A percentile compares a stretch with the other conserved stretches of the same genome.
phyloP scores from a whole-genome alignment of 352 stramenopile species.

The Detonula confervacea region DNA sequence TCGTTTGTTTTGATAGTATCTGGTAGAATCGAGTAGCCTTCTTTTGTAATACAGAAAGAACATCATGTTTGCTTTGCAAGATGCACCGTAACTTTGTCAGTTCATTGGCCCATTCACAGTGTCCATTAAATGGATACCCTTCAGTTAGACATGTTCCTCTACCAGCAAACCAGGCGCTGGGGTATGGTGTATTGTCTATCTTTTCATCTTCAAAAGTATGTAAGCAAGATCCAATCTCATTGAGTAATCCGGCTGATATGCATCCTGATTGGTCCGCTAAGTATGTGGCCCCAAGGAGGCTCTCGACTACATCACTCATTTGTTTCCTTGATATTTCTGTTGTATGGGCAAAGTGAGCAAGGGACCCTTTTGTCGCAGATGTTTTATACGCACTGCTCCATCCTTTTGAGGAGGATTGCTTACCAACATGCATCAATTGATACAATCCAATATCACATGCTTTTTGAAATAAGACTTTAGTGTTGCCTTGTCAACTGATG shows the following conservation, averaged over 20 bases:
- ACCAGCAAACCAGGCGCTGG: slow-evolving; percentile 40
- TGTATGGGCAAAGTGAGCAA: not conserved
- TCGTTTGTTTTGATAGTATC: slow-evolving; percentile 17
- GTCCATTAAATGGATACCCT: slow-evolving; percentile 43
- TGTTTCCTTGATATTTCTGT: slow-evolving; percentile 29
- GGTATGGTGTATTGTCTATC: not conserved
- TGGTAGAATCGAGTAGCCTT: slow-evolving; percentile 19
- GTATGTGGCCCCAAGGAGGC: slow-evolving; percentile 54
- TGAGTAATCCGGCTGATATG: slow-evolving; percentile 47
- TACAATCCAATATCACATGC: slow-evolving; percentile 47
- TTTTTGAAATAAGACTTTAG: slow-evolving; percentile 34
- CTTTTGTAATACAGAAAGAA: slow-evolving; percentile 29
- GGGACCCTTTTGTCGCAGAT: slow-evolving; percentile 1
- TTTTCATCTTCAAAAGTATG: slow-evolving; percentile 1
- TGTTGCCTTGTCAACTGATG: slow-evolving; percentile 42
- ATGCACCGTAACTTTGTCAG: slow-evolving; percentile 26
- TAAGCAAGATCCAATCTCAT: slow-evolving; percentile 51
- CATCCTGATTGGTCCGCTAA: slow-evolving; percentile 33
- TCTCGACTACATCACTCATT: slow-evolving; percentile 59
- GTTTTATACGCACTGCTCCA: slow-evolving; percentile 30
- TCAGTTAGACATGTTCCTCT: slow-evolving; percentile 41
- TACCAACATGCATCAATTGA: slow-evolving; percentile 25
- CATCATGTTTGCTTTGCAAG: slow-evolving; percentile 15
- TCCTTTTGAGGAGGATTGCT: slow-evolving; percentile 12
- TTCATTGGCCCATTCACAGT: slow-evolving; percentile 37